Percentiles rank a stretch among this genome's conserved stretches.
These are phyloP conservation scores for Boletellus sp. DNA, from an alignment of 768 basidiomycete genomes.

Conservation along the genomic window DNA sequence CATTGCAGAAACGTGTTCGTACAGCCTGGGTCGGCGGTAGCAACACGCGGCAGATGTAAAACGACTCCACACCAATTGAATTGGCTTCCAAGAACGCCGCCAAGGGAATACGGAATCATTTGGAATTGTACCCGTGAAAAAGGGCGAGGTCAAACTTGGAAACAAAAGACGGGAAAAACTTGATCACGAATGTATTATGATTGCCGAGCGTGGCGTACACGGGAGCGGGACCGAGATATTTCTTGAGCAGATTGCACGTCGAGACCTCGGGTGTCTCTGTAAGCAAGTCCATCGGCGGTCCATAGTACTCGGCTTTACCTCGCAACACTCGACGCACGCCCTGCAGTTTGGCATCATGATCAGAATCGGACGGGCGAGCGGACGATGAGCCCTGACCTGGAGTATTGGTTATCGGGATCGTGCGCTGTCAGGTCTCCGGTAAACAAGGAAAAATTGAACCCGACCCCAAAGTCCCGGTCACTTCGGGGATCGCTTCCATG, in stretches of 20 bases:
- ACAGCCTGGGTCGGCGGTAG: slow-evolving; percentile 35
- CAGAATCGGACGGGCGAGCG: background rate
- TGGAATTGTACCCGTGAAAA: slow-evolving; percentile 12
- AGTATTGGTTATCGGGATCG: slow-evolving; percentile 63
- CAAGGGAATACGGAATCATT: slow-evolving; percentile 38
- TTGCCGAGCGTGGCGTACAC: slow-evolving; percentile 71
- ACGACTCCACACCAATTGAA: slow-evolving; percentile 36
- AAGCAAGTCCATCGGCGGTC: background rate
- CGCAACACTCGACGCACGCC: slow-evolving; percentile 55
- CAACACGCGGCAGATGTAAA: background rate
- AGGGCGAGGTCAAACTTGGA: background rate
- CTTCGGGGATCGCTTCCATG: slow-evolving; percentile 59
- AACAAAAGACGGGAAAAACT: background rate
- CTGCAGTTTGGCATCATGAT: slow-evolving; percentile 32
- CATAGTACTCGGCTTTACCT: slow-evolving; percentile 38
- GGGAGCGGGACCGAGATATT: slow-evolving; percentile 54
- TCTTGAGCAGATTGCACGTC: slow-evolving; percentile 56
- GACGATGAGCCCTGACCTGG: slow-evolving; percentile 37
- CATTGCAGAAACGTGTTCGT: slow-evolving; percentile 41
- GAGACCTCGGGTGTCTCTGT: background rate
- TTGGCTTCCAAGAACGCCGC: slow-evolving; percentile 29
- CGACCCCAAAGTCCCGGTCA: slow-evolving; percentile 56
- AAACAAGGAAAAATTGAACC: slow-evolving; percentile 63
- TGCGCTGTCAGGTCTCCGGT: slow-evolving; percentile 76
- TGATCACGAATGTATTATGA: slow-evolving; percentile 60